Conservation (phyloP, 306 rosid species). For the Cyclanthera cordifolia region DNA sequence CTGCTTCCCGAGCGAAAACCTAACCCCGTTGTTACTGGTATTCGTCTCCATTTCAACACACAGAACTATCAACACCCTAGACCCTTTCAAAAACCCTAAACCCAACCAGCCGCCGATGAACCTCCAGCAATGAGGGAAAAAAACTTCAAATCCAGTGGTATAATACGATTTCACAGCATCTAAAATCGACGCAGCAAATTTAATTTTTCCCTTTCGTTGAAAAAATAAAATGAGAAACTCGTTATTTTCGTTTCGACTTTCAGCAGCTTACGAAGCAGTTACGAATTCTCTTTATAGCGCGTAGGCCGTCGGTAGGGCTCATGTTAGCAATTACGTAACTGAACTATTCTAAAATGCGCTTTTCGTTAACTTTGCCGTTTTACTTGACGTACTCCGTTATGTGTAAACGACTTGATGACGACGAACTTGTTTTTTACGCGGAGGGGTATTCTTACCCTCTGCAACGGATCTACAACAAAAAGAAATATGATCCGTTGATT, state of each 20-base stretch:
- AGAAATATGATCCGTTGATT: background rate
- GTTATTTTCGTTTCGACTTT: background rate
- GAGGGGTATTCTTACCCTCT: background rate
- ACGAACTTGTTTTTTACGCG: background rate
- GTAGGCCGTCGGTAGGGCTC: background rate
- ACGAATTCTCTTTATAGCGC: background rate
- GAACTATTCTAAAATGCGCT: background rate
- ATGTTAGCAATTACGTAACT: background rate
- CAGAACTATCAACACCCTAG: too few relatives aligned
- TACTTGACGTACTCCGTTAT: too few relatives aligned
- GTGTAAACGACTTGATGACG: slow-evolving; percentile 4
- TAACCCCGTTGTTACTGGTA: slow-evolving; percentile 22
- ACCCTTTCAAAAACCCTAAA: slow-evolving; percentile 24
- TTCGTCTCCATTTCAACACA: too few relatives aligned
- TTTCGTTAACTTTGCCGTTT: background rate
- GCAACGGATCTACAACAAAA: background rate
- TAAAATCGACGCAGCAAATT: too few relatives aligned
- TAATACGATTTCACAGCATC: background rate
- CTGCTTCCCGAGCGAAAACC: slow-evolving; percentile 67
- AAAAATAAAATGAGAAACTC: background rate
- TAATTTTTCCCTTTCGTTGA: too few relatives aligned
- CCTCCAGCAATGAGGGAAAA: background rate
- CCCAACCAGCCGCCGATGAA: background rate
- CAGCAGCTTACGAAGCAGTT: background rate
- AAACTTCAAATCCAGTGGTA: background rate